Evolutionary conservation across 2,329 filamentous ascomycete species (phyloP).

Genomic region (Pezicula radicicola): DNA sequence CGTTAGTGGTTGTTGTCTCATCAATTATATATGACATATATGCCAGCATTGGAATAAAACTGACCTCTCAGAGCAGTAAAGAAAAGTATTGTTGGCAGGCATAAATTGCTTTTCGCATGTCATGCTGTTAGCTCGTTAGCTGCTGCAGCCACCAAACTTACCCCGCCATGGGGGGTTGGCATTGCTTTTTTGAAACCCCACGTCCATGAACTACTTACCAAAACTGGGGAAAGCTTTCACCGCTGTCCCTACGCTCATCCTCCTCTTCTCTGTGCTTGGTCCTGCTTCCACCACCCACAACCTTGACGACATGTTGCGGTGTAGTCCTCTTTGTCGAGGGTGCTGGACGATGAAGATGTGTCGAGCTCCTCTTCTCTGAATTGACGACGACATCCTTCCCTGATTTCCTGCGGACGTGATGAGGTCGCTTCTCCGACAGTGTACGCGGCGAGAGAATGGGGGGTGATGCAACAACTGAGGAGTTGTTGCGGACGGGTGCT

Average conservation of each 20-base stretch:
- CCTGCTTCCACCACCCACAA: slow-evolving; percentile 4
- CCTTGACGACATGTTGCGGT: slow-evolving; percentile 17
- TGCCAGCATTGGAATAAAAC: slow-evolving; percentile 27
- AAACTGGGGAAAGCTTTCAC: slow-evolving; percentile 62
- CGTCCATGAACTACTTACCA: slow-evolving; percentile 46
- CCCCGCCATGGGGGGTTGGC: not conserved
- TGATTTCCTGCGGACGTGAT: not conserved
- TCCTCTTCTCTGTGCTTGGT: slow-evolving; percentile 18
- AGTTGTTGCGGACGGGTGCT: not conserved
- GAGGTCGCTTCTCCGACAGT: not conserved
- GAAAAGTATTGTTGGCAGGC: slow-evolving; percentile 50
- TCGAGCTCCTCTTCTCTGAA: slow-evolving; percentile 16
- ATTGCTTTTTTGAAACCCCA: slow-evolving; percentile 8
- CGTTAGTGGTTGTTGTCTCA: slow-evolving; percentile 16
- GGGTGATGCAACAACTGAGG: not conserved
- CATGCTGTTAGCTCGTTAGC: slow-evolving; percentile 46
- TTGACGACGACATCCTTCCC: not conserved
- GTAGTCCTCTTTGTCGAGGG: slow-evolving; percentile 14
- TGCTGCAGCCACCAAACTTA: slow-evolving; percentile 18
- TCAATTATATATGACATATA: slow-evolving; percentile 5
- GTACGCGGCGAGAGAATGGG: not conserved
- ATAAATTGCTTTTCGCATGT: slow-evolving; percentile 65
- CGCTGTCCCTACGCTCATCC: slow-evolving; percentile 38
- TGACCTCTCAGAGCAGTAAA: slow-evolving; percentile 64
- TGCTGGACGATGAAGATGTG: slow-evolving; percentile 11